These are phyloP conservation scores for Mortierella sp. DNA, from an alignment of 371 early-diverging fungal genomes.

Conservation along the genomic window DNA sequence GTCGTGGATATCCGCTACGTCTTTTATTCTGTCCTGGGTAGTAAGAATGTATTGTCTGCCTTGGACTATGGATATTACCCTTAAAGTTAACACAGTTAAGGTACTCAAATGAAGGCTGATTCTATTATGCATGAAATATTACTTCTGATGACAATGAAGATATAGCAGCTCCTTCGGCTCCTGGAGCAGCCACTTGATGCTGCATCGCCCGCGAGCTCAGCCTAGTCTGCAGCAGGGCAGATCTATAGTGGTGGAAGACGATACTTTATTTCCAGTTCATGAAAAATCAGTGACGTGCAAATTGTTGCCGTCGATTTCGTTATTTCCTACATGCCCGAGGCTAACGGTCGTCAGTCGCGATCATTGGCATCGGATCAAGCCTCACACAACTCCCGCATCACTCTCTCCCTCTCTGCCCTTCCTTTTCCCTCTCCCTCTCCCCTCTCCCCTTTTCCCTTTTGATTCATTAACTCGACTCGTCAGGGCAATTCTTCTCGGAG, in stretches of 20 bases:
- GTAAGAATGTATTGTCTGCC: too few relatives aligned
- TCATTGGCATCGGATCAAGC: conserved; percentile 10
- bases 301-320: not conserved
- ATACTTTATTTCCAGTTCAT: not conserved
- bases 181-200: too few relatives aligned
- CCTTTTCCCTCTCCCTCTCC: not conserved
- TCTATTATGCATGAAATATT: too few relatives aligned
- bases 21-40: not conserved
- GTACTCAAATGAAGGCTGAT: too few relatives aligned
- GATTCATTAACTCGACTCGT: conserved; percentile 8
- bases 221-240: too few relatives aligned
- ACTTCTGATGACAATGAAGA: too few relatives aligned
- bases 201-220: too few relatives aligned
- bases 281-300: not conserved
- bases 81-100: too few relatives aligned
- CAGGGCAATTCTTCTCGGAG: conserved; percentile 13
- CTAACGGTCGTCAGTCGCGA: conserved; percentile 13
- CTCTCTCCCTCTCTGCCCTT: not conserved
- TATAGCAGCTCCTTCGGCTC: too few relatives aligned
- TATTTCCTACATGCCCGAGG: conserved; percentile 15
- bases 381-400: conserved; percentile 4
- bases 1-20: not conserved
- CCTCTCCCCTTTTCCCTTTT: not conserved
- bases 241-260: not conserved
- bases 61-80: too few relatives aligned